phyloP scores from a whole-genome alignment of 164 flowering plant species.

The Chloranthus sessilifolius region DNA sequence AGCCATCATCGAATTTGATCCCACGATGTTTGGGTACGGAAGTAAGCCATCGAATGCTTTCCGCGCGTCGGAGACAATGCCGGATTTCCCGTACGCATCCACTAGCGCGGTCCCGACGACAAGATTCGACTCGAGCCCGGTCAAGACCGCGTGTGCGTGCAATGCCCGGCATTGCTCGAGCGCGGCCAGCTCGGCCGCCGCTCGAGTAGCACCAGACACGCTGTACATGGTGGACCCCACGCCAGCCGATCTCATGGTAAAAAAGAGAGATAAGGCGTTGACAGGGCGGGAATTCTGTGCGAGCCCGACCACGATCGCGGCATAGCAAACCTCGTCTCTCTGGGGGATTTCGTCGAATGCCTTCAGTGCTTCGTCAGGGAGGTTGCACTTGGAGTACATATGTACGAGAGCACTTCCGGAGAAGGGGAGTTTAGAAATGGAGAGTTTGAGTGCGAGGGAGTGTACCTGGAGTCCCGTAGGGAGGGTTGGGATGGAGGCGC shows the following conservation, averaged over 20 bases:
- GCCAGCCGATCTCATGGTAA: constrained; percentile 33
- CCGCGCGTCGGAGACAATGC: constrained; percentile 49
- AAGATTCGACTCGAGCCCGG: constrained; percentile 42
- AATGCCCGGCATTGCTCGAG: constrained; percentile 52
- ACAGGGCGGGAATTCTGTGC: constrained; percentile 37
- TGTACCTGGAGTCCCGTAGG: constrained; percentile 50
- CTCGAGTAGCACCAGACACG: constrained; percentile 52
- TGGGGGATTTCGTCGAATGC: constrained; percentile 58
- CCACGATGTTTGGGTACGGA: constrained; percentile 28
- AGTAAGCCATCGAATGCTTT: constrained; percentile 41
- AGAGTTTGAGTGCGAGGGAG: constrained; percentile 42
- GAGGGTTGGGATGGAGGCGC: constrained; percentile 36
- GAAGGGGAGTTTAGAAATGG: constrained; percentile 32
- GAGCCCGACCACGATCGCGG: constrained; percentile 48
- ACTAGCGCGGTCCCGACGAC: constrained; percentile 52
- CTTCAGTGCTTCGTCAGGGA: constrained; percentile 26
- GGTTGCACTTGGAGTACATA: constrained; percentile 40
- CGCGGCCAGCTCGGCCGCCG: constrained; percentile 47
- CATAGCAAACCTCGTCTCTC: constrained; percentile 50
- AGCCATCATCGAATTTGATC: constrained; percentile 67
- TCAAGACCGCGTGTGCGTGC: constrained; percentile 49
- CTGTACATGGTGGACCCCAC: constrained; percentile 38
- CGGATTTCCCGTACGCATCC: constrained; percentile 69
- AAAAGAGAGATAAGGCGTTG: constrained; percentile 42
- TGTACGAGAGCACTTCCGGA: constrained; percentile 39